These are phyloP conservation scores for Straminergon stramineum DNA, from an alignment of 225 moss, liverwort and hornwort species.

Conservation along the genomic window DNA sequence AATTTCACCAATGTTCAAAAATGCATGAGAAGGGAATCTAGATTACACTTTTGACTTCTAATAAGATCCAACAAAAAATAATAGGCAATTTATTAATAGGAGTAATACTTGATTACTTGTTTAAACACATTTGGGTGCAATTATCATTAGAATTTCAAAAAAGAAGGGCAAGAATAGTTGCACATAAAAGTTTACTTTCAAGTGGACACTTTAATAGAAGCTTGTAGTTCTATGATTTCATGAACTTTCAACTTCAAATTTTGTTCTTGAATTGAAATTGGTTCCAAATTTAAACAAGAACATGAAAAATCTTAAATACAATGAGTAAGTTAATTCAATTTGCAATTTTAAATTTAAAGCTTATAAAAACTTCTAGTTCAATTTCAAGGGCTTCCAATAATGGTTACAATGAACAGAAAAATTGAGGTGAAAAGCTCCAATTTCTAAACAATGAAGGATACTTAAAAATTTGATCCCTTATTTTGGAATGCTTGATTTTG, in stretches of 20 bases:
- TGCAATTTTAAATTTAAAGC: background rate
- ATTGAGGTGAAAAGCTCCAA: background rate
- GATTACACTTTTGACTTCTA: fast-evolving
- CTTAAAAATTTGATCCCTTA: background rate
- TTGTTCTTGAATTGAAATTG: background rate
- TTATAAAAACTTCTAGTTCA: fast-evolving
- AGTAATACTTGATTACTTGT: background rate
- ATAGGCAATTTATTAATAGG: background rate
- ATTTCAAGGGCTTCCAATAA: no score
- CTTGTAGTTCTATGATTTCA: fast-evolving
- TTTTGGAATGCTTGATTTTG: background rate
- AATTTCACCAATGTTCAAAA: fast-evolving
- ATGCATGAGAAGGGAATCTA: background rate
- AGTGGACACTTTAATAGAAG: background rate
- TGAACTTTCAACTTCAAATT: fast-evolving
- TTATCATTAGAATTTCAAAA: background rate
- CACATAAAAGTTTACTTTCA: background rate
- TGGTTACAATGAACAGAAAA: background rate
- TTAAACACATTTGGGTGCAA: background rate
- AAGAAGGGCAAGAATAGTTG: background rate
- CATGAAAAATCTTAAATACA: no score
- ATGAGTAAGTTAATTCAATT: background rate
- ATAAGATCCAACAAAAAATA: background rate
- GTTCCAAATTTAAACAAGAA: background rate
- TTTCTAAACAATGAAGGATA: background rate